phyloP scores from a whole-genome alignment of 305 asterid species.

The Rubia balearica region DNA sequence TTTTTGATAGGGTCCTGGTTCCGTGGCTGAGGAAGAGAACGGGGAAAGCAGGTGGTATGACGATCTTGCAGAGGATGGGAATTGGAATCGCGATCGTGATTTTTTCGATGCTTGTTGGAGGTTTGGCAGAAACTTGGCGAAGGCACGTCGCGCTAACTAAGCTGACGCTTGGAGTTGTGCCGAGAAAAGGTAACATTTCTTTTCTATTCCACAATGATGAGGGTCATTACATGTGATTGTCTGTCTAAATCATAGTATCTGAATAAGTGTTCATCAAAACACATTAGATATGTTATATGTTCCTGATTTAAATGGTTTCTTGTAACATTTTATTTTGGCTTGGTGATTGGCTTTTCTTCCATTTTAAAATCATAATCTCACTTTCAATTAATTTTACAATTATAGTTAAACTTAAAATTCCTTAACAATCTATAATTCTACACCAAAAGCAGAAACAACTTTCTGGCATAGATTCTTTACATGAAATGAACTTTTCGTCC shows the following conservation, averaged over 20 bases:
- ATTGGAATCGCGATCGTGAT: not conserved
- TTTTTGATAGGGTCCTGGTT: conserved; percentile 36
- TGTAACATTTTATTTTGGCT: too few species aligned
- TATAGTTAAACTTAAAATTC: not conserved
- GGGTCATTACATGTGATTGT: too few species aligned
- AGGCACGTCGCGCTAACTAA: not conserved
- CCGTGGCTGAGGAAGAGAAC: conserved; percentile 25
- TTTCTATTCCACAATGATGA: not conserved
- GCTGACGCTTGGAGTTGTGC: not conserved
- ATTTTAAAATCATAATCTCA: not conserved
- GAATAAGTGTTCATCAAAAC: too few species aligned
- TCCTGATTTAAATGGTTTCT: too few species aligned
- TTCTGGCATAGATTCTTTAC: not conserved
- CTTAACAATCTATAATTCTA: not conserved
- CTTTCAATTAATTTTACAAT: too few species aligned
- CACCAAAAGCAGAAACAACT: not conserved
- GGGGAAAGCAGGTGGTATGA: conserved; percentile 28
- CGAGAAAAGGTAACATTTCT: not conserved
- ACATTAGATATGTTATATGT: too few species aligned
- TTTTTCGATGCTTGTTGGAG: not conserved
- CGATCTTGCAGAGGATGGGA: conserved; percentile 15
- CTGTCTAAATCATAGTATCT: too few species aligned
- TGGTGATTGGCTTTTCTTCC: too few species aligned
- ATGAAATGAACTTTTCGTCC: not conserved
- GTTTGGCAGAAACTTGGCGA: not conserved